Percentiles rank a stretch among this genome's conserved stretches.
phyloP scores from a whole-genome alignment of 2,329 filamentous ascomycete genomes.

The Aspergillus amoenus region DNA sequence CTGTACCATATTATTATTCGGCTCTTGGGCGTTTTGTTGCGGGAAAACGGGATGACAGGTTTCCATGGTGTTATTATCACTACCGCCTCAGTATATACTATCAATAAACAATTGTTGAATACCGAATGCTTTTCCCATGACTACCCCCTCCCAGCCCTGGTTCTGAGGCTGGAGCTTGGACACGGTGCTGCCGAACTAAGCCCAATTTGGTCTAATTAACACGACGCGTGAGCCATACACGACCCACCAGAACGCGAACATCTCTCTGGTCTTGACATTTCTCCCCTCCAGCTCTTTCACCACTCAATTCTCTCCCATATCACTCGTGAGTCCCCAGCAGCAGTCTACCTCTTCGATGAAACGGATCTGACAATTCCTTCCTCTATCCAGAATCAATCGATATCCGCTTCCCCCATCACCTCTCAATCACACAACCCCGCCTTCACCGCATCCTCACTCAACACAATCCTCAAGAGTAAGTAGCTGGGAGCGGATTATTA shows the following conservation, averaged over 20 bases:
- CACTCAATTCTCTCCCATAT: not conserved
- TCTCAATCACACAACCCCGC: not conserved
- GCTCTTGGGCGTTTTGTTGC: not conserved
- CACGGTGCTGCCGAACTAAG: not conserved
- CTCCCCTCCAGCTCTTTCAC: slow-evolving; percentile 4
- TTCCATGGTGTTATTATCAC: too few species aligned
- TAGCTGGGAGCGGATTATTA: not conserved
- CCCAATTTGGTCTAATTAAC: slow-evolving; percentile 9
- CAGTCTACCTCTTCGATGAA: not conserved
- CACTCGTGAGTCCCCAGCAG: slow-evolving; percentile 2
- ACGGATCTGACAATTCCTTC: not conserved
- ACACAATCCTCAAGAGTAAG: slow-evolving; percentile 12
- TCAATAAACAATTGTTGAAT: not conserved
- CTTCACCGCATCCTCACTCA: slow-evolving; percentile 9
- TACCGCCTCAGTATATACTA: not conserved
- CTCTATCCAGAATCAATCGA: not conserved
- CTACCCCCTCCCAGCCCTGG: not conserved
- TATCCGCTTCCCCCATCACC: not conserved
- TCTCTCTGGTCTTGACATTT: slow-evolving; percentile 2
- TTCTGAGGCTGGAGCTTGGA: not conserved
- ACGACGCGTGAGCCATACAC: slow-evolving; percentile 1
- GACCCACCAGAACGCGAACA: slow-evolving; percentile 12
- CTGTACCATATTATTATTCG: not conserved
- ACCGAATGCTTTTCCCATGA: not conserved
- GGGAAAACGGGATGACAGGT: not conserved